Conservation (phyloP, 176 grass and related monocot genomes). For the Musa acuminata region DNA sequence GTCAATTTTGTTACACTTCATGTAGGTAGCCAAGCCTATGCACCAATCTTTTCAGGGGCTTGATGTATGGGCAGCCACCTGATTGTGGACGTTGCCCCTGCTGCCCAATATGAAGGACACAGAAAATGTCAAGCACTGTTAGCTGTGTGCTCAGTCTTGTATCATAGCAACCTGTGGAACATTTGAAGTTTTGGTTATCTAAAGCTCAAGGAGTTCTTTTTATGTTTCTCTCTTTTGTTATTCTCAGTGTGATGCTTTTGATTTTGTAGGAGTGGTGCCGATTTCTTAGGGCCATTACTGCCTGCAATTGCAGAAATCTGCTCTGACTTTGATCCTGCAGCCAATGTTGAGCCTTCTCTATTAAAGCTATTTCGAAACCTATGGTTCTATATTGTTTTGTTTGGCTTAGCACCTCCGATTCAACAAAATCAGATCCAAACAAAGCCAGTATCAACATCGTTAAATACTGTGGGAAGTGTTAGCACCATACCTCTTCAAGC, state of each 20-base stretch:
- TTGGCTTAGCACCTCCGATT: slow-evolving; percentile 90
- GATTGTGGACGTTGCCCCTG: neutral
- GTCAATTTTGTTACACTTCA: neutral
- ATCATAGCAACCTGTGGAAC: neutral
- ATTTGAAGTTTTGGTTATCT: neutral
- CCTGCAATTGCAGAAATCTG: slow-evolving; percentile 97
- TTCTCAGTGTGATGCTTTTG: slow-evolving; percentile 18
- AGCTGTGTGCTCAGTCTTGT: neutral
- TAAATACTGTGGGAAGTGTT: slow-evolving; percentile 43
- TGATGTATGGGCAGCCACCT: neutral
- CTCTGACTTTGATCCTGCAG: slow-evolving; percentile 94
- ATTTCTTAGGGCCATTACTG: slow-evolving; percentile 90
- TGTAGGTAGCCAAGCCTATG: neutral
- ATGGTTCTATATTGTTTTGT: slow-evolving; percentile 99
- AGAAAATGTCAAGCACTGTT: neutral
- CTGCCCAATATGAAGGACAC: neutral
- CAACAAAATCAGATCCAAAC: slow-evolving; percentile 56
- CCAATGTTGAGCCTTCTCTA: slow-evolving; percentile 76
- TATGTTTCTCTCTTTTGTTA: slow-evolving; percentile 10
- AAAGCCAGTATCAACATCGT: slow-evolving; percentile 73
- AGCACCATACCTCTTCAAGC: slow-evolving; percentile 76
- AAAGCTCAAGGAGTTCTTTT: slow-evolving; percentile 5
- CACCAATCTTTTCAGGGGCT: neutral
- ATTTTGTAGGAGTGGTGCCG: slow-evolving; percentile 86
- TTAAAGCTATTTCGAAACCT: slow-evolving; percentile 93